These are phyloP conservation scores for Triticum urartu DNA, from an alignment of 176 grass and related monocot genomes.

Conservation along the genomic window DNA sequence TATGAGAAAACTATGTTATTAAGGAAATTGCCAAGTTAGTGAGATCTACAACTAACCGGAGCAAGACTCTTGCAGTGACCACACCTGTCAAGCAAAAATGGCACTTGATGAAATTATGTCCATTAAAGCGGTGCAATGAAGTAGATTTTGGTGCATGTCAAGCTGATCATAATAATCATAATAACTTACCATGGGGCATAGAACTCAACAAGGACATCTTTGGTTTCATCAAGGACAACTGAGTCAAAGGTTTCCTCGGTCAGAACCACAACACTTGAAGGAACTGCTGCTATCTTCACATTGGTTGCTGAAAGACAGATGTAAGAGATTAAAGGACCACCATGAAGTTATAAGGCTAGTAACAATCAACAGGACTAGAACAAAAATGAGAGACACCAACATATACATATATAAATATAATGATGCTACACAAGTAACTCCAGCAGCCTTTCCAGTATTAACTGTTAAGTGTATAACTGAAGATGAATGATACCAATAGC, in stretches of 20 bases:
- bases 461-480: neutral
- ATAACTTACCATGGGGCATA: slow-evolving; percentile 95
- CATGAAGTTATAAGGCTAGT: neutral
- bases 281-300: slow-evolving; percentile 77
- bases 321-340: neutral
- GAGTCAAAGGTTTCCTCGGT: slow-evolving; percentile 70
- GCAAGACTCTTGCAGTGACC: slow-evolving; percentile 99
- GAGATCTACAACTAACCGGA: slow-evolving; percentile 64
- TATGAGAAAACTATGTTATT: neutral
- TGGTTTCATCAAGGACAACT: slow-evolving; percentile 89
- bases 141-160: neutral
- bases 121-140: neutral
- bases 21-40: slow-evolving; percentile 20
- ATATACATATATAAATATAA: neutral
- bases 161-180: neutral
- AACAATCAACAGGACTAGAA: neutral
- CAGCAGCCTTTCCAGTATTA: neutral
- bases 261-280: slow-evolving; percentile 80
- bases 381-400: slow-evolving; percentile 1
- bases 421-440: neutral
- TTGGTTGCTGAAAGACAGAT: slow-evolving; percentile 66
- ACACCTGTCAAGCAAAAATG: slow-evolving; percentile 59
- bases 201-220: slow-evolving; percentile 99
- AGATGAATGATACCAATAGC: neutral
- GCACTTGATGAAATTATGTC: slow-evolving; percentile 22